These are phyloP conservation scores for Globisporangium canariense DNA, from an alignment of 352 stramenopile genomes.

Conservation along the genomic window DNA sequence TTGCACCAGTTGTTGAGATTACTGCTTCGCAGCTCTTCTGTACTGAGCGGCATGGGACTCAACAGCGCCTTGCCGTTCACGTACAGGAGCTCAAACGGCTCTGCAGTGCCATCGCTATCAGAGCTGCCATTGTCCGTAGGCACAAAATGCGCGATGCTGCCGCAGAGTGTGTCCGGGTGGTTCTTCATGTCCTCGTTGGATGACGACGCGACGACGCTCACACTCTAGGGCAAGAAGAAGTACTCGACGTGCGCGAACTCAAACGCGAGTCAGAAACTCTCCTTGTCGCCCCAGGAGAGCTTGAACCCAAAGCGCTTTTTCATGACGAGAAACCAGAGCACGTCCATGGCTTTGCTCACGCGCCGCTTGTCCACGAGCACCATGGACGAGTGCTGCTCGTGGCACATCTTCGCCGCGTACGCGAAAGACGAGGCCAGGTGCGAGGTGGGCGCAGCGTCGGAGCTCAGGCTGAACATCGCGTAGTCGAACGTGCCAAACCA, in stretches of 20 bases:
- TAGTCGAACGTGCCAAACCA: conserved; percentile 59
- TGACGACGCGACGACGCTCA: conserved; percentile 38
- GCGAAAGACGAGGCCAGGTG: conserved; percentile 43
- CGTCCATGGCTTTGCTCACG: conserved; percentile 33
- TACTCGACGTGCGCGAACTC: conserved; percentile 44
- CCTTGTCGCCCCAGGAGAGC: conserved; percentile 69
- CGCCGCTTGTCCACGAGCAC: conserved; percentile 41
- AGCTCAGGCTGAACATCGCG: conserved; percentile 31
- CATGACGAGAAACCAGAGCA: conserved; percentile 45
- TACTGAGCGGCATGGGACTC: conserved; percentile 25
- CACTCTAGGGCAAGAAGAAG: conserved; percentile 55
- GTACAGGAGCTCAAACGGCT: conserved; percentile 4
- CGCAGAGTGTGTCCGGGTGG: conserved; percentile 50
- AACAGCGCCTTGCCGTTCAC: conserved; percentile 32
- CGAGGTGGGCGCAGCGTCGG: conserved; percentile 21
- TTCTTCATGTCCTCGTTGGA: conserved; percentile 45
- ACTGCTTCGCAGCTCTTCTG: conserved; percentile 20
- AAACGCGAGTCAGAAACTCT: conserved; percentile 64
- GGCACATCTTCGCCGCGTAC: conserved; percentile 40
- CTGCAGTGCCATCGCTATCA: too few species aligned
- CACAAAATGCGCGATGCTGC: conserved; percentile 53
- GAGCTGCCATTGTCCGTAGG: conserved; percentile 19
- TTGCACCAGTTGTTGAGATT: conserved; percentile 43
- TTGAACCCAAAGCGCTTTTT: conserved; percentile 31
- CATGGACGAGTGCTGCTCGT: conserved; percentile 67